Conservation (phyloP, 2,329 filamentous ascomycete species). For the Daldinia eschscholtzii region DNA sequence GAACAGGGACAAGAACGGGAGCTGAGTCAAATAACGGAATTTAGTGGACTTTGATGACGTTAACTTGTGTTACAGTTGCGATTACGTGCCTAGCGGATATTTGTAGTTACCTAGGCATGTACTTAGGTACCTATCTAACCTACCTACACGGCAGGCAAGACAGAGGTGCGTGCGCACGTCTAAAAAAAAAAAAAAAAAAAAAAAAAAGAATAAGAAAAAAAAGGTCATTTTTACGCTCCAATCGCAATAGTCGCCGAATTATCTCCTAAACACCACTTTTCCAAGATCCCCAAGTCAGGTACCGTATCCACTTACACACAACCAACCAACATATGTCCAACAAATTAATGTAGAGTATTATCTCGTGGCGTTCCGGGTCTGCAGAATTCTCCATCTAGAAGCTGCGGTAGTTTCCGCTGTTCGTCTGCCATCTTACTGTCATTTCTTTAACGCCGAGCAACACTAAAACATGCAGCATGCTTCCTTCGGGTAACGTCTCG, state of each 20-base stretch:
- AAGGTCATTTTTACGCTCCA: constrained; percentile 13
- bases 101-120: neutral
- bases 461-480: neutral
- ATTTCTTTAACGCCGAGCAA: constrained; percentile 3
- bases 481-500: neutral
- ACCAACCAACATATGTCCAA: neutral
- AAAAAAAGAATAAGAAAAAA: too few relatives aligned
- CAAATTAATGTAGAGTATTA: neutral
- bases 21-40: constrained; percentile 12
- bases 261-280: constrained; percentile 17
- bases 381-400: neutral
- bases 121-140: too few relatives aligned
- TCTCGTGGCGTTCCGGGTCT: neutral
- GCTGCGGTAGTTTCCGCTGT: constrained; percentile 1
- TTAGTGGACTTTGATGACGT: constrained; percentile 22
- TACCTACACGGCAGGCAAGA: neutral
- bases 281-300: constrained; percentile 4
- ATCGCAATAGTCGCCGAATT: constrained; percentile 35
- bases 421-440: neutral
- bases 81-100: constrained; percentile 15
- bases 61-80: constrained; percentile 18
- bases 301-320: constrained; percentile 1
- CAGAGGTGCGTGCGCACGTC: neutral
- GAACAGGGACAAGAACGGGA: constrained; percentile 6
- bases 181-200: neutral